Evolutionary conservation across 169 alveolate genomes (phyloP), one percentile per base, ranked within the genome.

Genomic region (Plasmodium yoelii): DNA sequence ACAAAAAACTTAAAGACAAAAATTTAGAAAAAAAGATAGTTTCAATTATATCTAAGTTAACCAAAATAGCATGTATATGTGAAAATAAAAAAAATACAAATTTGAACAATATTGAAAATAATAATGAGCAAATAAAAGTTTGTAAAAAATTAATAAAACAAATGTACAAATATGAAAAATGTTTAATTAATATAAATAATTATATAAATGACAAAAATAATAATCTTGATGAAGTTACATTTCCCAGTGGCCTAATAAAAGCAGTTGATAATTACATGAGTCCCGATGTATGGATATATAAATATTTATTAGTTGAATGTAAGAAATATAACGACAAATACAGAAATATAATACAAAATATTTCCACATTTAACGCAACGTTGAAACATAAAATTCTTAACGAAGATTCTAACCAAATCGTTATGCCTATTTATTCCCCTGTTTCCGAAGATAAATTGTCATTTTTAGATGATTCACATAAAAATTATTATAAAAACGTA

Each of bases 161-260:
- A 69, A 84, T 84, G 91, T 69, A 84, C 64, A 84, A 84, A 49
- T 84, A 84, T 44, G 91, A 84, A 51, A 84, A 84, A 71, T 57
- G 86, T 61, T 63, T 84, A 63, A 56, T 57, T 15, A 55, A 72
- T 44, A 22, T 84, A 15, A 84, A 59, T 57, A 13, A 42, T 18
- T 84, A 34, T 60, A 57, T 84, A 7, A 84, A 84, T 69, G 67
- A 84, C n/a, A 60, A 65, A 12, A 84, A 69, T 19, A 69, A 84
- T 63, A 42, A 51, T 18, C 57, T 84, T 5, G 84, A 84, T 69
- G 91, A 84, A 26, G 28, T 84, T n/a, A 84, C 73, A 18, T 84
- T 84, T 71, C 91, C 91, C 5, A 67, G 26, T 51, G 91, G 91
- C n/a, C 24, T 84, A 49, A 51, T 84, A 0, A 84, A 84, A 84